phyloP scores from a whole-genome alignment of 2,329 filamentous ascomycete species.

The Clarireedia paspali region DNA sequence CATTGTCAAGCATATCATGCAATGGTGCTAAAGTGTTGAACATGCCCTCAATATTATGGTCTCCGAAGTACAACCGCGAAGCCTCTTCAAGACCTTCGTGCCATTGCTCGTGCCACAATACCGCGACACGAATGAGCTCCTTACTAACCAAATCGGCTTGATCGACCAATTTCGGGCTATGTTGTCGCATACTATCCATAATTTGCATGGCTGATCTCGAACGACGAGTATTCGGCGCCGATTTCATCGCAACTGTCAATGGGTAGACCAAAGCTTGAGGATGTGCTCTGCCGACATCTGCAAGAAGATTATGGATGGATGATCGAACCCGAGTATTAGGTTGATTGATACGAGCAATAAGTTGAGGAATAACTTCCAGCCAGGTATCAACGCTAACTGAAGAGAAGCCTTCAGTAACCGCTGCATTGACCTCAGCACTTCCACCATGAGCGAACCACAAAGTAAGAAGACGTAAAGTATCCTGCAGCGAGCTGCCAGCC shows the following conservation, averaged over 20 bases:
- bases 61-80: constrained; percentile 91
- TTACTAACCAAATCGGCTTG: constrained; percentile 94
- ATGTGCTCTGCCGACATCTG: constrained; percentile 87
- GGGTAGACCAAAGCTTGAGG: constrained; percentile 96
- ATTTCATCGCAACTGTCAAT: constrained; percentile 96
- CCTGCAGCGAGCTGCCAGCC: constrained; percentile 85
- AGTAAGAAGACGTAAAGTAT: constrained; percentile 85
- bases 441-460: constrained; percentile 95
- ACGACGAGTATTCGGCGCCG: constrained; percentile 68
- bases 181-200: constrained; percentile 96
- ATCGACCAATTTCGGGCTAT: constrained; percentile 85
- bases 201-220: constrained; percentile 85
- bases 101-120: constrained; percentile 98
- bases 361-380: constrained; percentile 95
- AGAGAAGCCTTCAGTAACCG: constrained; percentile 83
- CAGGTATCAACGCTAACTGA: constrained; percentile 95
- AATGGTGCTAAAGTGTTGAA: constrained; percentile 83
- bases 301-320: constrained; percentile 84
- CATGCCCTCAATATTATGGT: constrained; percentile 97
- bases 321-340: constrained; percentile 82
- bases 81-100: constrained; percentile 97
- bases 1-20: constrained; percentile 83
- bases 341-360: constrained; percentile 96
- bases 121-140: constrained; percentile 92
- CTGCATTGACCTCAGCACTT: constrained; percentile 76